Base-by-base conservation (phyloP, 805 yeast genomes). In the Candida verbasci region DNA sequence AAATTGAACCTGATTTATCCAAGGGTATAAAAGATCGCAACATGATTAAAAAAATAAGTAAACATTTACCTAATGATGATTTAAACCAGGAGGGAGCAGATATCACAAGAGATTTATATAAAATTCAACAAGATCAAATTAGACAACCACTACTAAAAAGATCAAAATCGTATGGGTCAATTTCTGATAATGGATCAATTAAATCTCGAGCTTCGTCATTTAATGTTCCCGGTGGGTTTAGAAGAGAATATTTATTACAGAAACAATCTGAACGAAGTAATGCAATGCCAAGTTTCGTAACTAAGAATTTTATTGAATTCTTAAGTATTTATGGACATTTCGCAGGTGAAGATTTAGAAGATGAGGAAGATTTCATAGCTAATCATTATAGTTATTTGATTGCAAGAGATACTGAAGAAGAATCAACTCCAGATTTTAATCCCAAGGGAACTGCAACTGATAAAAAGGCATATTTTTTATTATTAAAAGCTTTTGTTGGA, bases 291-390 rank as follows among this genome's bases (percentile, higher is more conserved):
- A 66, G 78, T 8, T 69, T 79, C 39, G 55, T 83, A 26, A 79
- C 94, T 1, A 72, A 77, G 40, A 85, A 84, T 55, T 85, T 85
- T 45, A 66, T 84, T 47, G 93, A 85, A 55, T 85, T 85, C 50
- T 62, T 85, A 31, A 79, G 84, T 44, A 70, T 85, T 6, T 85
- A 85, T 56, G 94, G 94, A 6, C 91, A 85, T 62, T 85, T 85
- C 59, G 93, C 93, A 2, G 94, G 94, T 53, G 93, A 84, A 57
- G 76, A 80, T 26, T 69, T 84, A 37, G 91, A 82, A 48, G 83
- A 78, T 50, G 80, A 74, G 37, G 80, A 74, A 37, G 66, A 62
- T 15, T 88, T 79, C 50, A 66, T 62, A 53, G 74, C 76, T 1
- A 75, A 79, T 43, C 74, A 69, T 41, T 74, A 69, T 43, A 49